These are phyloP conservation scores for Hirschioporus abietinus DNA, from an alignment of 768 basidiomycete species.

Conservation along the genomic window DNA sequence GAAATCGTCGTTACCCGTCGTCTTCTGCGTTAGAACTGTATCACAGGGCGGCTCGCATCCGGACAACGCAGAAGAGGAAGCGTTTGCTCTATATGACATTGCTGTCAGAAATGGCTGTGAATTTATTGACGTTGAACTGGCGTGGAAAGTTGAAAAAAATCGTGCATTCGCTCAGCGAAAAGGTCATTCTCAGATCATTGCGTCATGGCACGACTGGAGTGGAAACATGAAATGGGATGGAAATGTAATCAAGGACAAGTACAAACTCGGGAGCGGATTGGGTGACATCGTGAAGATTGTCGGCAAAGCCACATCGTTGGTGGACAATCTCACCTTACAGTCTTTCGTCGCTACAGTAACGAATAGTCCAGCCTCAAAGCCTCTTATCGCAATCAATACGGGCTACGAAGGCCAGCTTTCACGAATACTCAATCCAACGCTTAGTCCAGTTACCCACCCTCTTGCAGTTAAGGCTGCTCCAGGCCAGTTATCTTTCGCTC, in stretches of 20 bases:
- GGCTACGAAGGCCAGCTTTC: conserved; percentile 86
- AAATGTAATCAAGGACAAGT: conserved; percentile 59
- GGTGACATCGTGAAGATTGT: conserved; percentile 95
- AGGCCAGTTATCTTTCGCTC: conserved; percentile 83
- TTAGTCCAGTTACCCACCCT: conserved; percentile 90
- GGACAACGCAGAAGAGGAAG: conserved; percentile 64
- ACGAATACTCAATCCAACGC: conserved; percentile 75
- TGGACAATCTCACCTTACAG: conserved; percentile 78
- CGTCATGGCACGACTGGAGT: conserved; percentile 94
- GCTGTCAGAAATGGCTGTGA: conserved; percentile 83
- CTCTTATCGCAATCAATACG: conserved; percentile 94
- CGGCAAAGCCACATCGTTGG: conserved; percentile 67
- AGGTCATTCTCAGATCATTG: conserved; percentile 73
- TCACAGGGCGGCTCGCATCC: conserved; percentile 93
- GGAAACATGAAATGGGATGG: conserved; percentile 81
- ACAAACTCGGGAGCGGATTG: conserved; percentile 52
- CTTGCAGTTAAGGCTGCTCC: conserved; percentile 83
- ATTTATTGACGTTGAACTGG: conserved; percentile 88
- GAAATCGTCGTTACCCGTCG: conserved; percentile 74
- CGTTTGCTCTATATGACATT: conserved; percentile 68
- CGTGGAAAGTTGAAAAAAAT: conserved; percentile 60
- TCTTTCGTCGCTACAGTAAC: conserved; percentile 55
- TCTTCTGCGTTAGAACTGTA: conserved; percentile 85
- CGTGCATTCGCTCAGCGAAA: conserved; percentile 55
- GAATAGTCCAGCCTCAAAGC: conserved; percentile 51